Evolutionary conservation across 805 yeast genomes (phyloP), one percentile per base, ranked within the genome.

Genomic region (Lachancea sp.): DNA sequence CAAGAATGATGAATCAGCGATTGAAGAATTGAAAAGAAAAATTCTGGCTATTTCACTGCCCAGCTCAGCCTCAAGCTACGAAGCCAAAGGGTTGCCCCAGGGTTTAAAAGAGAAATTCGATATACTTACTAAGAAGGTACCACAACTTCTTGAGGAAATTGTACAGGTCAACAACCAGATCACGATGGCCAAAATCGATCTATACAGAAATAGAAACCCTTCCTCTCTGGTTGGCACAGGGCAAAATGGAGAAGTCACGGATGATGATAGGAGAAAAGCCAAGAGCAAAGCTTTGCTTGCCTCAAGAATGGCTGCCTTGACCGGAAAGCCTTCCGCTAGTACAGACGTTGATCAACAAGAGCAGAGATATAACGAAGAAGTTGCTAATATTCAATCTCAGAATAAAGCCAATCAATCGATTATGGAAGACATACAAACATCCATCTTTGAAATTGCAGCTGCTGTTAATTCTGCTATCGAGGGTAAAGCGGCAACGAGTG

Each of bases 251-350:
- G 79, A 79, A 48, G 77, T 88, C 8, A 90, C 97, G 2, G 96
- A 86, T 20, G 66, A 79, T 12, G 97, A 90, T 60, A 76, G 85
- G 48, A 77, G 85, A 51, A 84, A 85, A 55, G 93, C 91, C 33
- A 82, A 77, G 54, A 81, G 86, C 35, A 83, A 85, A 58, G 95
- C 91, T 34, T 67, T 81, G 46, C 71, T 93, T 54, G 80, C 81
- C 51, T 85, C 90, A 41, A 77, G 95, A 54, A 89, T 91, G 95
- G 95, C 96, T 25, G 87, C 91, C 3, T 74, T 91, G 56, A 90
- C 97, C 0, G 96, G 96, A 5, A 83, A 81, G 56, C 70, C 77
- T 7, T 68, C 72, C 2, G 68, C 68, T 27, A 62, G 69, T 36
- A 73, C 71, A 19, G 47, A 59, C 47, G 55, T 65, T 32, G 73